Evolutionary conservation across 768 basidiomycete genomes (phyloP).

Genomic region (Boletus reticuloceps): DNA sequence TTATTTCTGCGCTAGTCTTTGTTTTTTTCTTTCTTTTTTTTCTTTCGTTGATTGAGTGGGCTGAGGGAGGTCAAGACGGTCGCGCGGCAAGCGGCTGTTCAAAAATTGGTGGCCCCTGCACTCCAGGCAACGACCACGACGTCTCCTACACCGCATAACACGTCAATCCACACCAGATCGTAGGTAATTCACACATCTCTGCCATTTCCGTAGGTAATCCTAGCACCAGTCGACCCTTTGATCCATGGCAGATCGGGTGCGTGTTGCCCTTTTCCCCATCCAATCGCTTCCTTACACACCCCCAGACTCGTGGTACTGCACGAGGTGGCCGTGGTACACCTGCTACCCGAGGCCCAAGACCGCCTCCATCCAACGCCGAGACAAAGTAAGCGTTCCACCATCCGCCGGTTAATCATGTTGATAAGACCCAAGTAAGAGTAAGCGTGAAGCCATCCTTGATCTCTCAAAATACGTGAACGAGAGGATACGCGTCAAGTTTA

Average conservation of each 20-base stretch:
- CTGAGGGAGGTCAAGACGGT: constrained; percentile 23
- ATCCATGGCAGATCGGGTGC: constrained; percentile 34
- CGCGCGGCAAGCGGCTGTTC: constrained; percentile 37
- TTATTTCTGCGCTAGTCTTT: constrained; percentile 6
- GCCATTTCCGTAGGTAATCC: constrained; percentile 15
- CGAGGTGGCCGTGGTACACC: constrained; percentile 47
- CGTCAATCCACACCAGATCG: constrained; percentile 16
- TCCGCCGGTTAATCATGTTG: constrained; percentile 20
- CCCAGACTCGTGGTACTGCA: constrained; percentile 60
- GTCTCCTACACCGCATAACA: constrained; percentile 8
- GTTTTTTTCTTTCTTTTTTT: not conserved
- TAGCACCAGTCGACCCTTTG: not conserved
- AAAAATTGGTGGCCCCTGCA: constrained; percentile 17
- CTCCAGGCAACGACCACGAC: not conserved
- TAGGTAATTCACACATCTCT: constrained; percentile 13
- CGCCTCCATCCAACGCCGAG: constrained; percentile 14
- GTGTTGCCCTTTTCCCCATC: constrained; percentile 2
- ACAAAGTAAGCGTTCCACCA: constrained; percentile 24
- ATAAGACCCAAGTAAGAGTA: constrained; percentile 39
- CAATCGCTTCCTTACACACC: constrained; percentile 22
- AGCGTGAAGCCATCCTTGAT: constrained; percentile 93
- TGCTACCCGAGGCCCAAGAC: constrained; percentile 22
- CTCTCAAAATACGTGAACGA: constrained; percentile 93
- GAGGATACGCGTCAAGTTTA: constrained; percentile 92
- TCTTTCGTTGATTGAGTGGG: constrained; percentile 10